Evolutionary conservation across 257 asterid species (phyloP), one percentile per base, ranked within the genome.

Genomic region (Solanum dulcamara): DNA sequence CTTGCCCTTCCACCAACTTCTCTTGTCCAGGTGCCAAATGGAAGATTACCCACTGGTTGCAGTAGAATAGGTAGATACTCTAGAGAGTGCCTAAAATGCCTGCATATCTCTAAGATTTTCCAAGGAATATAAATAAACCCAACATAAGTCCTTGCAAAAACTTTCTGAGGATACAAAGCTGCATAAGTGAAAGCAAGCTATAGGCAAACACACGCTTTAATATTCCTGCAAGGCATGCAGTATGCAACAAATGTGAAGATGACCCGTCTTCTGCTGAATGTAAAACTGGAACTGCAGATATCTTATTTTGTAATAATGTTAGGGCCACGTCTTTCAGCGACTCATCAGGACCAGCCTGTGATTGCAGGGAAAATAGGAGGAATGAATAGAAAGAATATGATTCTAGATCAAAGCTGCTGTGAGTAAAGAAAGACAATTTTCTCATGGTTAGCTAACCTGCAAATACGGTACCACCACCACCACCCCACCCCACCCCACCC

Each of bases 271-370:
- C 79, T 18, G 80, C 86, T 11, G 91, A 85, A 89, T 90, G 85
- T 84, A 94, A 30, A 80, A 94, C 67, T 50, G 98, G 98, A 81
- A 91, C 90, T 46, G 92, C 80, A 38, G 93, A 94, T 28, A 94
- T 92, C 57, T 91, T 89, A 53, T 93, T 92, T 57, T 88, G 93
- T 86, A 94, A 81, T 72, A 93, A 91, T 88, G 84, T 92, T 66
- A 93, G 82, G 72, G 92, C 92, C 89, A 91, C 87, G 20, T 88
- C 91, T 38, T 89, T 91, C 81, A 94, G 88, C 12, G 94, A 86
- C 18, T 93, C 96, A 81, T 94, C 96, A n/a, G 98, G 95, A 81
- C 90, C 93, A 84, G 87, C 95, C 98, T 94, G 93, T 86, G 86
- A 32, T 82, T 70, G 83, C 80, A 48, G 70, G 57, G 77, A 57